Base-by-base conservation (phyloP, 176 grass and related monocot species). In the Carex cristatella region DNA sequence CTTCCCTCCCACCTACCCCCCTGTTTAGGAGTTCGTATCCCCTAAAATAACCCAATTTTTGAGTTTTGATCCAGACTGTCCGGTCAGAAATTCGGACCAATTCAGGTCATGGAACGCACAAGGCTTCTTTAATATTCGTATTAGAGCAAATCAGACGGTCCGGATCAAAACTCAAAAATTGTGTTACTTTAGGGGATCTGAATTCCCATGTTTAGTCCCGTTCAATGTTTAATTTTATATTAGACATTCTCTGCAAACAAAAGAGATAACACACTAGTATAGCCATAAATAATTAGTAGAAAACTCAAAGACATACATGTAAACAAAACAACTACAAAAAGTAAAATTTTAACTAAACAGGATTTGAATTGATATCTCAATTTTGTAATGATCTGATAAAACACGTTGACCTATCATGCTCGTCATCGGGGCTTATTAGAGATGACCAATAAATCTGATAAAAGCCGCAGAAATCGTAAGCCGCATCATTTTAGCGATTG, bases 401-500 rank as follows among this genome's bases (percentile, higher is more conserved):
- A 54, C 48, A 76, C 4, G 7, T 55, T 54, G 48, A 76, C 48
- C 72, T 54, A 55, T 14, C 72, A 76, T 76, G 69, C n/a, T 75
- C n/a, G 1, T 54, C n/a, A 76, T 28, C 12, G 56, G 49, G 23
- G 46, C 10, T 77, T 77, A 77, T 33, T 32, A 77, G 23, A 4
- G 31, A 12, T 32, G 19, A 55, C n/a, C 10, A 7, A 72, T 48
- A 46, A 48, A 48, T 72, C 69, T 69, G 54, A 16, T 27, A 77
- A 55, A 77, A 77, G 72, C 19, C 54, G 33, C 19, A 83, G 27
- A 66, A 67, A 65, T 54, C 40, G 28, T 46, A 77, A 83, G 18
- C 38, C 32, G 27, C 40, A 14, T 82, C 44, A 28, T 30, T 86
- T 90, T 89, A 94, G 58, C 88, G 61, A 71, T 89, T 90, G 79